Evolutionary conservation across 176 grass and related monocot genomes (phyloP), one percentile per base, ranked within the genome.

Genomic region (Phoenix dactylifera): DNA sequence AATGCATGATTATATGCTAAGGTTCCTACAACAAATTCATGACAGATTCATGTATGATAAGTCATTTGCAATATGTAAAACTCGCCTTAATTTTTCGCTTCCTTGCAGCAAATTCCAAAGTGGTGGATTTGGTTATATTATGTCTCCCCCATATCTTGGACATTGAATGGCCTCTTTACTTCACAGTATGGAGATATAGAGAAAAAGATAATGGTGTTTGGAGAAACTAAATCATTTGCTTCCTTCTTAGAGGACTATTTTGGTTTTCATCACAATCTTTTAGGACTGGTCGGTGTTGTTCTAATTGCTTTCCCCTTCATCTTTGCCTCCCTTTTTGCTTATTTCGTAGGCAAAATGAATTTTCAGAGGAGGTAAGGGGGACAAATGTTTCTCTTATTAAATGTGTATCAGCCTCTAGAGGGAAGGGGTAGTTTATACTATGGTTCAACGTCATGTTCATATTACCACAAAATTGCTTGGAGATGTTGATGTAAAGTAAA

Each of bases 101-200:
- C 49, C 65, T 67, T 79, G 75, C 78, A 95, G 85, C 68, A 80
- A 95, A 89, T 95, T 64, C 89, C 89, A 2, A 76, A 66, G 72
- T 95, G 89, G 89, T 95, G 85, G 89, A 74, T 85, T 65, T 95
- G 85, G 89, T 1, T 89, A 22, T 89, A 95, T 56, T 95, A 95
- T 20, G 15, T 51, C 0, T 71, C 66, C 44, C 89, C 85, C 4
- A 19, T 82, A 25, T 66, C 75, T 0, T 95, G 85, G 89, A 65
- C 81, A 4, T 63, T 95, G 12, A 67, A 82, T 65, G 72, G 76
- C 25, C 80, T 95, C 15, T 83, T 95, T 64, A 82, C 75, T 6
- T 77, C 85, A 15, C 89, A 95, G 9, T 85, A 85, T 16, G 89
- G 81, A 26, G 76, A 95, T 20, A 61, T 79, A 0, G 19, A 72